Conservation (phyloP, 1,284 basidiomycete species). For the Wolfiporia cocos region DNA sequence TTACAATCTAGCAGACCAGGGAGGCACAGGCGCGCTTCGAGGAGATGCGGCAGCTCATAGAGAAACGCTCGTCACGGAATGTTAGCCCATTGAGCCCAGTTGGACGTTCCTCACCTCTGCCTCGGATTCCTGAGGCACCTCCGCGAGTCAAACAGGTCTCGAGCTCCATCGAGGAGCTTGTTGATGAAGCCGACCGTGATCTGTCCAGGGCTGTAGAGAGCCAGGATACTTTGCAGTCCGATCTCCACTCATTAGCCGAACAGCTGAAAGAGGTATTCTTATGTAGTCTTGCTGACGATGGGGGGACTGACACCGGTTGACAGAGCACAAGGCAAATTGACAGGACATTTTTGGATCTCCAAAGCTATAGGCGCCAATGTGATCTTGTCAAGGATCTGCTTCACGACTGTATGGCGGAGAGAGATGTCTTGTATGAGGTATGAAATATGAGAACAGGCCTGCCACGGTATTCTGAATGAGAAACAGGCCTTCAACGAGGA, state of each 20-base stretch:
- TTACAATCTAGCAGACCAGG: conserved; percentile 42
- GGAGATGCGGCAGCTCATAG: conserved; percentile 71
- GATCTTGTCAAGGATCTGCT: conserved; percentile 74
- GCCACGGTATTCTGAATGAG: not conserved
- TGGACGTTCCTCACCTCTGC: conserved; percentile 19
- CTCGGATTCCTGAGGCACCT: conserved; percentile 20
- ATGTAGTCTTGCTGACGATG: conserved; percentile 10
- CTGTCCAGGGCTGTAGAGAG: conserved; percentile 43
- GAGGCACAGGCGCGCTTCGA: conserved; percentile 71
- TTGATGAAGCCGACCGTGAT: conserved; percentile 51
- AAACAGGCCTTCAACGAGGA: conserved; percentile 89
- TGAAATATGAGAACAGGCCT: conserved; percentile 17
- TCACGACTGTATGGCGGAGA: conserved; percentile 73
- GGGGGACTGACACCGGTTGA: not conserved
- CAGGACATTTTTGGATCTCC: conserved; percentile 55
- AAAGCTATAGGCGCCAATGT: conserved; percentile 64
- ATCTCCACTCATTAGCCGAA: conserved; percentile 40
- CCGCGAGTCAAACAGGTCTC: conserved; percentile 18
- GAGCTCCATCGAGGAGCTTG: conserved; percentile 42
- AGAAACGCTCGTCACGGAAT: conserved; percentile 49
- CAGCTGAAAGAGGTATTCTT: conserved; percentile 60
- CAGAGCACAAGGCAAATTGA: conserved; percentile 58
- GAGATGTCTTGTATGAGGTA: conserved; percentile 89
- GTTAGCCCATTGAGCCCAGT: conserved; percentile 25
- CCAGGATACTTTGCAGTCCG: conserved; percentile 46